Percentiles rank a stretch among this genome's conserved stretches.
phyloP scores from a whole-genome alignment of 2,329 filamentous ascomycete species.

The Colletotrichum karsti region DNA sequence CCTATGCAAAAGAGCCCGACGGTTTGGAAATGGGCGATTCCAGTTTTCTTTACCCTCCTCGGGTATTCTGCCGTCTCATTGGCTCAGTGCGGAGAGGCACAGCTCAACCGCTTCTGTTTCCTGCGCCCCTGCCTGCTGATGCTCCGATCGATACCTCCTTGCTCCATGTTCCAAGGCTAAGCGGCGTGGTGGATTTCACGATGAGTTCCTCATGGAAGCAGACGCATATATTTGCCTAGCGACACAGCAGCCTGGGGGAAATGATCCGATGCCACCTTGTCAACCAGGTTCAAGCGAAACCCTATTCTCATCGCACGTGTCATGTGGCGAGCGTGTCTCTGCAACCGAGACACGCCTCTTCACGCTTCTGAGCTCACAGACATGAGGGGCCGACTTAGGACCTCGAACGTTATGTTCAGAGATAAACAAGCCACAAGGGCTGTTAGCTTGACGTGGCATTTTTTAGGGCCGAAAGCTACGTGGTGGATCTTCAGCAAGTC shows the following conservation, averaged over 20 bases:
- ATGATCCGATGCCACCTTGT: conserved; percentile 17
- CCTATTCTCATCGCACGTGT: conserved; percentile 23
- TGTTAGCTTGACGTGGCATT: conserved; percentile 3
- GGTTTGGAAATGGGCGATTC: conserved; percentile 3
- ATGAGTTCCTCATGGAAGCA: neutral
- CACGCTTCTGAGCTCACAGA: neutral
- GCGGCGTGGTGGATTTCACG: neutral
- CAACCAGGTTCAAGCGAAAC: conserved; percentile 18
- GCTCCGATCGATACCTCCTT: neutral
- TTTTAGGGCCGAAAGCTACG: conserved; percentile 25
- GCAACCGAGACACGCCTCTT: conserved; percentile 22
- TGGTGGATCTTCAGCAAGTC: conserved; percentile 19
- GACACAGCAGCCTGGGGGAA: conserved; percentile 13
- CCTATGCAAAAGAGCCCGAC: neutral
- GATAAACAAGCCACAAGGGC: conserved; percentile 14
- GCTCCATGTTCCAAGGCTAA: neutral
- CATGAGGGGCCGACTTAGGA: neutral
- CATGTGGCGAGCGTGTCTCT: conserved; percentile 22
- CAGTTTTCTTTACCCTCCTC: conserved; percentile 12
- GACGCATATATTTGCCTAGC: neutral
- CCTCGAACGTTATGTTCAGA: conserved; percentile 14
- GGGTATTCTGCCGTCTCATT: conserved; percentile 23
- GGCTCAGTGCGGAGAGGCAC: conserved; percentile 14
- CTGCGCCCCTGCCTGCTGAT: conserved; percentile 10
- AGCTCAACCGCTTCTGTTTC: conserved; percentile 12